These are phyloP conservation scores for Phanerochaete sordida DNA, from an alignment of 768 basidiomycete species.

Conservation along the genomic window DNA sequence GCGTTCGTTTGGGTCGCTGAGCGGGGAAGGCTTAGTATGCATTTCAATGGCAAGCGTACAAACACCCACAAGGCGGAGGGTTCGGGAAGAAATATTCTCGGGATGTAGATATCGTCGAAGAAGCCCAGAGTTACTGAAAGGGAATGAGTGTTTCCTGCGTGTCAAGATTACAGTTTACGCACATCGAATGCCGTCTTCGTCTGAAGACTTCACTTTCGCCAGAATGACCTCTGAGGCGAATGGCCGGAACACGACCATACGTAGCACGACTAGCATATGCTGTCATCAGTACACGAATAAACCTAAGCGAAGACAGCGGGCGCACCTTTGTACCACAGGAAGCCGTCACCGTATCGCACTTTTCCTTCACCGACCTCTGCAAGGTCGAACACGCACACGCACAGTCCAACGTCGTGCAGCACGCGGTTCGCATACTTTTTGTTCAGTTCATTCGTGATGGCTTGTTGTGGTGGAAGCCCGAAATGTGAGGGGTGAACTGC, in stretches of 20 bases:
- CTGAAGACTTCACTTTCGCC: slow-evolving; percentile 84
- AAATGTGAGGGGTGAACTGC: slow-evolving; percentile 89
- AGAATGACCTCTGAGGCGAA: slow-evolving; percentile 88
- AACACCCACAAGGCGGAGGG: slow-evolving; percentile 65
- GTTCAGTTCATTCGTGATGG: slow-evolving; percentile 83
- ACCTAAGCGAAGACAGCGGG: background rate
- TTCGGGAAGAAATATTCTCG: slow-evolving; percentile 73
- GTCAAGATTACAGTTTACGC: slow-evolving; percentile 26
- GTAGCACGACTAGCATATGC: slow-evolving; percentile 64
- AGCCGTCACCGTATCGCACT: slow-evolving; percentile 92
- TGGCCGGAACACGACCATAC: slow-evolving; percentile 88
- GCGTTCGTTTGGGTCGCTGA: slow-evolving; percentile 80
- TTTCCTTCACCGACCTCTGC: slow-evolving; percentile 86
- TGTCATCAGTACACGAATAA: slow-evolving; percentile 1
- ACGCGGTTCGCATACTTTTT: slow-evolving; percentile 94
- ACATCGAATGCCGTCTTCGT: slow-evolving; percentile 84
- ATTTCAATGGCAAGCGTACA: background rate
- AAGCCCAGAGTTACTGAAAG: slow-evolving; percentile 78
- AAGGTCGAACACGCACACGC: slow-evolving; percentile 87
- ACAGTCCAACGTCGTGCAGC: slow-evolving; percentile 87
- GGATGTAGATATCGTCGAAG: slow-evolving; percentile 92
- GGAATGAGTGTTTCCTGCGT: background rate
- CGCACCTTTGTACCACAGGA: slow-evolving; percentile 89
- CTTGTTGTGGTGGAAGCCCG: slow-evolving; percentile 69
- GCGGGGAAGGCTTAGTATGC: background rate